These are phyloP conservation scores for Anisodus acutangulus DNA, from an alignment of 257 asterid species.

Conservation along the genomic window DNA sequence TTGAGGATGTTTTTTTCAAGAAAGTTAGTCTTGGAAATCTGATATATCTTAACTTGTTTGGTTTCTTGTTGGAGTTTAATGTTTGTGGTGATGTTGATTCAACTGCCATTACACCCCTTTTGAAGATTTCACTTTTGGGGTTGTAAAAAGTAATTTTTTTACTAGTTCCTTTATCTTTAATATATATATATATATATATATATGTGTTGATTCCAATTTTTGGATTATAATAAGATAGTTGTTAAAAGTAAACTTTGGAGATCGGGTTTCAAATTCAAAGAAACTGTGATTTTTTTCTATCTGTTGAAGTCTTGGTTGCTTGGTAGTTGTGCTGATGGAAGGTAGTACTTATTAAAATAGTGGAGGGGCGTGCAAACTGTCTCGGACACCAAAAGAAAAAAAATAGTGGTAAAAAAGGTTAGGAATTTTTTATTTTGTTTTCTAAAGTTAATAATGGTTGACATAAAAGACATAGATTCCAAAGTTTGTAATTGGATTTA, in stretches of 20 bases:
- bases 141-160: neutral
- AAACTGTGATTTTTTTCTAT: neutral
- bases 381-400: neutral
- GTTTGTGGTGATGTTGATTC: conserved; percentile 33
- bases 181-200: neutral
- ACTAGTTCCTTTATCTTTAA: neutral
- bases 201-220: neutral
- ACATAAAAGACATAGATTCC: neutral
- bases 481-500: neutral
- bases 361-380: neutral
- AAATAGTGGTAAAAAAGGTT: neutral
- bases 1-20: conserved; percentile 33
- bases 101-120: conserved; percentile 40
- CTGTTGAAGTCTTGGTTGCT: neutral
- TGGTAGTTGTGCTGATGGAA: rapidly evolving
- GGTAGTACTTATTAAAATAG: neutral
- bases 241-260: neutral
- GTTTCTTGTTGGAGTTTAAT: conserved; percentile 22
- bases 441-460: neutral
- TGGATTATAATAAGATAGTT: neutral
- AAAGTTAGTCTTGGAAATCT: conserved; percentile 19
- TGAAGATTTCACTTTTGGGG: conserved; percentile 21
- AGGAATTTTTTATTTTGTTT: neutral
- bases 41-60: conserved; percentile 25
- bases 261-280: neutral